Percentiles rank a stretch among this genome's conserved stretches.
These are phyloP conservation scores for Alternaria incomplexa DNA, from an alignment of 2,329 filamentous ascomycete species.

Conservation along the genomic window DNA sequence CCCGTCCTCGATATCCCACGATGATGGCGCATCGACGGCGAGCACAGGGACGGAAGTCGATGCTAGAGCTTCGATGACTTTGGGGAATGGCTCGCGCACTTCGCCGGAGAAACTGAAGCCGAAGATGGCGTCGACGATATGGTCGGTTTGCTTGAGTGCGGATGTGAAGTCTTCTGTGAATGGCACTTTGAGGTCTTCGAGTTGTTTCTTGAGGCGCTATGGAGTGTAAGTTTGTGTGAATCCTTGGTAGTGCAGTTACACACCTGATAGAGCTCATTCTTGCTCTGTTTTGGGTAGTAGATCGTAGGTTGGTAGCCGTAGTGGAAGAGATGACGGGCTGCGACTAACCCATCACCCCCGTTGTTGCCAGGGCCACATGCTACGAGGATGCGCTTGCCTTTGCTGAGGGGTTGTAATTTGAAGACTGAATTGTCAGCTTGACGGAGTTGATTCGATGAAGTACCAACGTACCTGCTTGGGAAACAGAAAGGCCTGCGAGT, in stretches of 20 bases:
- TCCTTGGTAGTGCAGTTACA: too few species aligned
- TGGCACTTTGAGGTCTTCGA: conserved; percentile 80
- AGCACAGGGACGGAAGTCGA: conserved; percentile 77
- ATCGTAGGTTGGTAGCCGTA: conserved; percentile 89
- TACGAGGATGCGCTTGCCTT: conserved; percentile 77
- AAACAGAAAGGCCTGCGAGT: conserved; percentile 88
- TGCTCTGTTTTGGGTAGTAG: conserved; percentile 91
- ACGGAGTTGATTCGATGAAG: background rate
- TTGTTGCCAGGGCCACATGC: conserved; percentile 87
- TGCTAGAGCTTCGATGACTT: conserved; percentile 78
- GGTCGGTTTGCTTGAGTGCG: conserved; percentile 72
- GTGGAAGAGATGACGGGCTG: conserved; percentile 87
- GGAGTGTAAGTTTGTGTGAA: too few species aligned
- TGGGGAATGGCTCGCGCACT: conserved; percentile 88
- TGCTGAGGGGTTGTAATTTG: conserved; percentile 76
- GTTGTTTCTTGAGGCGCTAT: conserved; percentile 81
- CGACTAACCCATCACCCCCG: conserved; percentile 90
- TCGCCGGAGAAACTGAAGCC: conserved; percentile 93
- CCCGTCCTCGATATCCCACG: conserved; percentile 89
- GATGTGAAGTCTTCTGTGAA: conserved; percentile 80
- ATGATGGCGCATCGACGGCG: conserved; percentile 90
- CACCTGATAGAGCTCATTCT: conserved; percentile 84
- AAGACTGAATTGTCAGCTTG: conserved; percentile 62
- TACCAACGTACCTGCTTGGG: conserved; percentile 72
- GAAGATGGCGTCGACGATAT: conserved; percentile 92